phyloP scores from a whole-genome alignment of 768 basidiomycete species.

The Vararia minispora region DNA sequence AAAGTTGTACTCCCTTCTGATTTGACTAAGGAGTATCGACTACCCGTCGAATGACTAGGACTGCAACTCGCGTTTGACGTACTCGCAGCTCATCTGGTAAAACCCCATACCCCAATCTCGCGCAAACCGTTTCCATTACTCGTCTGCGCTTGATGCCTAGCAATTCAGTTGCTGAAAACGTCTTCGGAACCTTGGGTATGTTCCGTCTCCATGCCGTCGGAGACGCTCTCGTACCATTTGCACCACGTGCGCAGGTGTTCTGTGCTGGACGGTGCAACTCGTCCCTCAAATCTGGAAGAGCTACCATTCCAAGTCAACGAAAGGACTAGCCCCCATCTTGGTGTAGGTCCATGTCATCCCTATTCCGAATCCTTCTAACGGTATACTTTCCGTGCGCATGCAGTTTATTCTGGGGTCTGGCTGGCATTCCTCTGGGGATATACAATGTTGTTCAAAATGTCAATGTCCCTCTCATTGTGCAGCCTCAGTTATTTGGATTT shows the following conservation, averaged over 20 bases:
- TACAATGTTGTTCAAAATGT: slow-evolving; percentile 55
- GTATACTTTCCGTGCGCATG: not conserved
- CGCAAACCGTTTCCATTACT: no score
- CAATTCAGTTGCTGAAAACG: slow-evolving; percentile 51
- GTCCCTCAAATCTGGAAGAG: slow-evolving; percentile 70
- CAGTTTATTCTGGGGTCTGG: slow-evolving; percentile 52
- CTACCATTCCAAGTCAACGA: slow-evolving; percentile 52
- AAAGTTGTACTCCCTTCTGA: no score
- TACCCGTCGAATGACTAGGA: no score
- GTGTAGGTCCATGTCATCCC: slow-evolving; percentile 29
- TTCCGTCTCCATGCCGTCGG: not conserved
- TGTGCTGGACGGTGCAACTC: slow-evolving; percentile 58
- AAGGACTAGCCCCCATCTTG: slow-evolving; percentile 57
- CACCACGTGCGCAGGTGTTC: slow-evolving; percentile 32
- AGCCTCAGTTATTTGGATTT: slow-evolving; percentile 54
- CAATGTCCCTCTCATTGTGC: slow-evolving; percentile 62
- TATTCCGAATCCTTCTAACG: not conserved
- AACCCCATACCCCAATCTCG: no score
- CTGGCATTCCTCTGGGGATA: slow-evolving; percentile 51
- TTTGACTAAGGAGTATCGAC: no score
- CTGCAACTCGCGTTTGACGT: no score
- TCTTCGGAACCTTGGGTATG: slow-evolving; percentile 55
- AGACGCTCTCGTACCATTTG: slow-evolving; percentile 29
- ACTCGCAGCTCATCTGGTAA: no score
- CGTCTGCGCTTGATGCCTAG: no score